A percentile compares a stretch with the other conserved stretches of the same genome.
Conservation (phyloP, 2,329 filamentous ascomycete genomes). For the Diaporthe nobilis region DNA sequence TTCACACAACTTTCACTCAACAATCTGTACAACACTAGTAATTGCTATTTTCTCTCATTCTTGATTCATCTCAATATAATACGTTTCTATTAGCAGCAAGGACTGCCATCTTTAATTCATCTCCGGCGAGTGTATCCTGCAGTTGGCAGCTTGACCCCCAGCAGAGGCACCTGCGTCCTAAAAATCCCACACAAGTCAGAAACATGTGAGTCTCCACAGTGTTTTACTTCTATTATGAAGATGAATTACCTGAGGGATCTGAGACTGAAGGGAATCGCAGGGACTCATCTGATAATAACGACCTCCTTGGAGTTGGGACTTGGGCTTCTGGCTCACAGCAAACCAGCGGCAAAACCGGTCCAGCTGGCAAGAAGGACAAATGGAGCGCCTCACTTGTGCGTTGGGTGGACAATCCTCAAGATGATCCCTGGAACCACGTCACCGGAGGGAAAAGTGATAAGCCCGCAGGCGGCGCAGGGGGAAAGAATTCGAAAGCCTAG, state of each 20-base stretch:
- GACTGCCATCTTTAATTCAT: neutral
- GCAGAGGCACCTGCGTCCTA: neutral
- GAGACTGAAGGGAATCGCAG: neutral
- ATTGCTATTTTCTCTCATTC: neutral
- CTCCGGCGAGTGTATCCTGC: neutral
- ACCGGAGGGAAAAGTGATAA: neutral
- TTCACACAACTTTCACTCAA: neutral
- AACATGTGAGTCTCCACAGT: neutral
- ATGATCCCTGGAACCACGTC: constrained; percentile 17
- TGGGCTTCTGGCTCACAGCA: neutral
- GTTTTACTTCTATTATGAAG: neutral
- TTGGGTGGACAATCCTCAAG: neutral
- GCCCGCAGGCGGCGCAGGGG: neutral
- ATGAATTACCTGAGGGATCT: too few species aligned
- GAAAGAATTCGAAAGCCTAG: neutral
- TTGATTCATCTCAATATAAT: too few species aligned
- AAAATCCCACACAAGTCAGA: neutral
- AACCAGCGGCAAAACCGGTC: neutral
- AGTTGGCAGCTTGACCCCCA: too few species aligned
- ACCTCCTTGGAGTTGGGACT: neutral
- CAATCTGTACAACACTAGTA: neutral
- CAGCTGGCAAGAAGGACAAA: neutral
- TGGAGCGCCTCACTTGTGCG: neutral
- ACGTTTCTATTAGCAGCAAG: neutral
- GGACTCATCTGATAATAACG: neutral